Percentiles rank a stretch among this genome's conserved stretches.
These are phyloP conservation scores for Colletotrichum sp. DNA, from an alignment of 2,329 filamentous ascomycete species.

Conservation along the genomic window DNA sequence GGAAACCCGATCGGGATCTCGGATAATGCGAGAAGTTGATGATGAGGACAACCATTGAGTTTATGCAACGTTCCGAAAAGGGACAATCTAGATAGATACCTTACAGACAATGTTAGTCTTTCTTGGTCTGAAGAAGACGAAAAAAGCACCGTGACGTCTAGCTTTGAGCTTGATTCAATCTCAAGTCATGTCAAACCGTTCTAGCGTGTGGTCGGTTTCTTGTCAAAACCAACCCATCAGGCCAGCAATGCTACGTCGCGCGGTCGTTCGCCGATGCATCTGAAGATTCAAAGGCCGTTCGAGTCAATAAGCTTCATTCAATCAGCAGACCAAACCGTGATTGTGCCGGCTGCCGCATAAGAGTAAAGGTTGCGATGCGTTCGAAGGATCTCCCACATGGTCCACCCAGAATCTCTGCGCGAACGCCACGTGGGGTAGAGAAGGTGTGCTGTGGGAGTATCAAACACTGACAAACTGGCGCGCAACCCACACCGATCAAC, in stretches of 20 bases:
- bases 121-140: neutral
- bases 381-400: neutral
- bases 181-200: neutral
- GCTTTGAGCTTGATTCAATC: neutral
- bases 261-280: neutral
- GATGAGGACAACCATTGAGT: neutral
- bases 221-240: neutral
- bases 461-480: neutral
- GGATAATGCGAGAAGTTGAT: neutral
- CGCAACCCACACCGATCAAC: neutral
- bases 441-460: neutral
- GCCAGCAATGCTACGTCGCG: neutral
- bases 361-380: neutral
- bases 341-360: neutral
- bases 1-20: conserved; percentile 13
- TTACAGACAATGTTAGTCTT: neutral
- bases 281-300: neutral
- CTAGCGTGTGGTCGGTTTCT: neutral
- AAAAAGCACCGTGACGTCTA: neutral
- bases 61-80: neutral
- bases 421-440: neutral
- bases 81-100: neutral
- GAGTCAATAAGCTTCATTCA: neutral
- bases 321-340: neutral
- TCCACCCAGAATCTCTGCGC: neutral